Conservation (phyloP, 192 early-diverging fungal genomes). For the Entophlyctis luteolus region DNA sequence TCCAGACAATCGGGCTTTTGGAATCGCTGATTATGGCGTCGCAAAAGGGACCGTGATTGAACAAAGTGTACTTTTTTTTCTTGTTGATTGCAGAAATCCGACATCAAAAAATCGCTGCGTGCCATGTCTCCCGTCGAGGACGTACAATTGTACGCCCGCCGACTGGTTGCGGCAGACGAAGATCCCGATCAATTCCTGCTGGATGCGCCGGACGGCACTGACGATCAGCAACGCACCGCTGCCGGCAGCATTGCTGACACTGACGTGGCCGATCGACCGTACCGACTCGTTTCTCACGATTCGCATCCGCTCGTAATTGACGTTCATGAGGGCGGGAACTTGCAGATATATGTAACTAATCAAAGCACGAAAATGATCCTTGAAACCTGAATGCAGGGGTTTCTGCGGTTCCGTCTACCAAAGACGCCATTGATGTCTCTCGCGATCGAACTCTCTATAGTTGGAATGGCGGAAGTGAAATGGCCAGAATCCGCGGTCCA, state of each 20-base stretch:
- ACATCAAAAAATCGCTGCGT: too few relatives aligned
- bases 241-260: background rate
- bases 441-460: too few relatives aligned
- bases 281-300: background rate
- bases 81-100: too few relatives aligned
- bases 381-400: background rate
- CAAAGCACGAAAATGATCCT: too few relatives aligned
- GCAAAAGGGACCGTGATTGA: background rate
- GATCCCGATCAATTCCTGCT: background rate
- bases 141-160: background rate
- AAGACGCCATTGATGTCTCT: too few relatives aligned
- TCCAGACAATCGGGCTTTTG: conserved; percentile 77
- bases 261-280: background rate
- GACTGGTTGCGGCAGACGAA: background rate
- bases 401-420: too few relatives aligned
- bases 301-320: background rate
- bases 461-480: too few relatives aligned
- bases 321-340: background rate
- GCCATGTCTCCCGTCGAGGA: too few relatives aligned
- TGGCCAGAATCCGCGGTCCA: too few relatives aligned
- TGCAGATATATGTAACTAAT: background rate
- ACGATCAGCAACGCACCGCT: background rate
- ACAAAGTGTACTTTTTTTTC: too few relatives aligned
- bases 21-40: conserved; percentile 40
- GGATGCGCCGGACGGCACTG: background rate